These are phyloP conservation scores for Cephalotrichum gorgonifer DNA, from an alignment of 2,329 filamentous ascomycete species.

Conservation along the genomic window DNA sequence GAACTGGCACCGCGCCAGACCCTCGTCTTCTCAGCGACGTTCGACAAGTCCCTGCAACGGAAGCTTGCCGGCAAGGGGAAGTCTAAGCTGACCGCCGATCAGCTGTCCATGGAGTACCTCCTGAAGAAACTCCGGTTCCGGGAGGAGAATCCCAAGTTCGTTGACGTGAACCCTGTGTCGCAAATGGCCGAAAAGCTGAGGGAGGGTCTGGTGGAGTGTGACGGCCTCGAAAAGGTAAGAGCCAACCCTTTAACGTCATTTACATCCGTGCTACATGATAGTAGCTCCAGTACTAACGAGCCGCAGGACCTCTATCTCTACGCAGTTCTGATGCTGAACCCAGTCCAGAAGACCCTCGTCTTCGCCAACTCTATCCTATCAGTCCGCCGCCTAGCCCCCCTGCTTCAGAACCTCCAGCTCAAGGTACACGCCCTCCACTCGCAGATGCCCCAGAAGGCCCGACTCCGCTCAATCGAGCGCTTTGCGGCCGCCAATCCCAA, in stretches of 20 bases:
- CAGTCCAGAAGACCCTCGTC: constrained; percentile 70
- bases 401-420: constrained; percentile 73
- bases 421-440: constrained; percentile 75
- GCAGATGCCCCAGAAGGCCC: constrained; percentile 91
- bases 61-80: constrained; percentile 74
- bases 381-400: constrained; percentile 73
- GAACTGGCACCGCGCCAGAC: constrained; percentile 57
- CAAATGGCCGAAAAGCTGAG: constrained; percentile 82
- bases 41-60: constrained; percentile 82
- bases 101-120: constrained; percentile 85
- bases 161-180: constrained; percentile 80
- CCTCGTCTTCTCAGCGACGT: constrained; percentile 92
- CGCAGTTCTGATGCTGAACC: constrained; percentile 71
- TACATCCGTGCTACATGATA: too few species aligned
- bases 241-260: background rate
- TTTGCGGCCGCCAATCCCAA: constrained; percentile 57
- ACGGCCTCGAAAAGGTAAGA: constrained; percentile 77
- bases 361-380: constrained; percentile 96
- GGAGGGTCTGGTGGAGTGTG: constrained; percentile 87
- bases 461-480: constrained; percentile 81
- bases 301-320: constrained; percentile 82
- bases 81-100: constrained; percentile 41
- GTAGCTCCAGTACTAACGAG: constrained; percentile 3
- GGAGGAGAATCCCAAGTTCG: constrained; percentile 74
- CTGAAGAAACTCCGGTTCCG: constrained; percentile 83